phyloP scores from a whole-genome alignment of 106 monocot species.

The Dactylorhiza incarnata region DNA sequence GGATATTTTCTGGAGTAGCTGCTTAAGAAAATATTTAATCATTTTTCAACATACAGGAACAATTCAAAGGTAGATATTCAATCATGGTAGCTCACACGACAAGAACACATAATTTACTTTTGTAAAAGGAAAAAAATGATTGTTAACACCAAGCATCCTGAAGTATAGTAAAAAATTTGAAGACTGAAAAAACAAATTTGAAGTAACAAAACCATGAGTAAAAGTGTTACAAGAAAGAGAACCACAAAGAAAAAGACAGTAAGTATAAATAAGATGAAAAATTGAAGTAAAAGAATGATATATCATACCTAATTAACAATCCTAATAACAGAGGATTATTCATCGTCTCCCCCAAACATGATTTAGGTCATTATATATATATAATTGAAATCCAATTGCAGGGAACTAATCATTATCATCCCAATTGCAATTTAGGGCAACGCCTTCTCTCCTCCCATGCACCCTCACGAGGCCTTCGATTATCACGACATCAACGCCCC shows the following conservation, averaged over 20 bases:
- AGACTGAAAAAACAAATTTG: background rate
- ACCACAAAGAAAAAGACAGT: background rate
- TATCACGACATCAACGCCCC: too few species aligned
- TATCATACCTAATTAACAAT: slow-evolving; percentile 53
- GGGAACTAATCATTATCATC: too few species aligned
- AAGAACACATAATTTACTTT: background rate
- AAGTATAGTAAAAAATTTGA: background rate
- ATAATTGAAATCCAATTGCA: too few species aligned
- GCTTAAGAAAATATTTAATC: background rate
- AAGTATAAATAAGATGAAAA: background rate
- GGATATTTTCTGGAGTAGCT: background rate
- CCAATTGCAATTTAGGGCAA: too few species aligned
- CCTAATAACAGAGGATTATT: too few species aligned
- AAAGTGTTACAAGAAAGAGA: background rate
- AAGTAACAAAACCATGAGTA: background rate
- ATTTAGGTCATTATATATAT: too few species aligned
- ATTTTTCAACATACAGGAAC: background rate
- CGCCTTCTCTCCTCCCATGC: too few species aligned
- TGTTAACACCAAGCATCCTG: background rate
- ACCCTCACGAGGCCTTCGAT: too few species aligned
- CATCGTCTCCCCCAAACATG: too few species aligned
- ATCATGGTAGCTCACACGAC: background rate
- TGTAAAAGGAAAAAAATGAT: background rate
- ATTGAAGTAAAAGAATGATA: background rate
- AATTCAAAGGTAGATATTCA: background rate